These are phyloP conservation scores for Penicillium italicum DNA, from an alignment of 2,329 filamentous ascomycete genomes.

Conservation along the genomic window DNA sequence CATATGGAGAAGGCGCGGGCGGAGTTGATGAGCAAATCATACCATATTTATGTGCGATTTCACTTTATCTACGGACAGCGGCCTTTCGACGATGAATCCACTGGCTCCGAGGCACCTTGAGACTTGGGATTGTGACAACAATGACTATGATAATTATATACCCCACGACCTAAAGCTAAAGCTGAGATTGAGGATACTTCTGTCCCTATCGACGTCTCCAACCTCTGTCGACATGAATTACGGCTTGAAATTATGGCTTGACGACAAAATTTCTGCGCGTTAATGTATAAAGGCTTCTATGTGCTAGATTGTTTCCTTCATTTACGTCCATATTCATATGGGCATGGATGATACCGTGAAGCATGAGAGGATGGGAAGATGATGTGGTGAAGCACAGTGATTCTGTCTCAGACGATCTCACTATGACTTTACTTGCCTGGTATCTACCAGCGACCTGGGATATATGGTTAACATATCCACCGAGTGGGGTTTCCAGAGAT, in stretches of 20 bases:
- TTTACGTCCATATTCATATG: background rate
- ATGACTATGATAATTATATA: conserved; percentile 1
- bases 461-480: conserved; percentile 1
- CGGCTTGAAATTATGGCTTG: conserved; percentile 13
- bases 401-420: background rate
- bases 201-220: background rate
- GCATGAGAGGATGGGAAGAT: background rate
- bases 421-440: background rate
- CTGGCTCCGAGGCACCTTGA: background rate
- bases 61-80: conserved; percentile 35
- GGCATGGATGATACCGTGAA: conserved; percentile 5
- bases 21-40: conserved; percentile 24
- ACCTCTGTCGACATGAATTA: conserved; percentile 5
- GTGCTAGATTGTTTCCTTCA: conserved; percentile 3
- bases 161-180: background rate
- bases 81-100: conserved; percentile 20
- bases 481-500: background rate
- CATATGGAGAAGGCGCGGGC: conserved; percentile 29
- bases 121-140: background rate
- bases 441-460: conserved; percentile 3
- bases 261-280: conserved; percentile 5
- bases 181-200: background rate
- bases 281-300: conserved; percentile 13
- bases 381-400: background rate
- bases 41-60: conserved; percentile 31